Percentiles rank a stretch among this genome's conserved stretches.
These are phyloP conservation scores for Aspergillus brasiliensis DNA, from an alignment of 2,329 filamentous ascomycete species.

Conservation along the genomic window DNA sequence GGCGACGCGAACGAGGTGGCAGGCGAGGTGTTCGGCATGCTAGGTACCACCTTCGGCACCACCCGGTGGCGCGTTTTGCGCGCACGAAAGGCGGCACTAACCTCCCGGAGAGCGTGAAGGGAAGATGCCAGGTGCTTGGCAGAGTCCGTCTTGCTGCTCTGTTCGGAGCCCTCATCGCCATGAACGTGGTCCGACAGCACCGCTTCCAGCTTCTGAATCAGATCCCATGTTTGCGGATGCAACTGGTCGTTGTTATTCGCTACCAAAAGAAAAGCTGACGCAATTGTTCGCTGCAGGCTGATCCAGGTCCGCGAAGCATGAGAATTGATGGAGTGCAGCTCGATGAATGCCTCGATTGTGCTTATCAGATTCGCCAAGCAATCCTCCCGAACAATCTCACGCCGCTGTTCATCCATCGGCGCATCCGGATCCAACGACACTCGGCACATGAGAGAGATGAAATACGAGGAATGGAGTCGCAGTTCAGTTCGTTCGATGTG, in stretches of 20 bases:
- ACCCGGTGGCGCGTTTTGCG: conserved; percentile 15
- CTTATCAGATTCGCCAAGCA: conserved; percentile 56
- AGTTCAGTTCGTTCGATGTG: conserved; percentile 61
- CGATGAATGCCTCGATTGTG: conserved; percentile 60
- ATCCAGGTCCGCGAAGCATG: conserved; percentile 47
- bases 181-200: conserved; percentile 36
- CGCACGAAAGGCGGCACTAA: conserved; percentile 31
- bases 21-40: conserved; percentile 13
- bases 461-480: conserved; percentile 63
- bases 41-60: conserved; percentile 6
- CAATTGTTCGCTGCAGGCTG: conserved; percentile 44
- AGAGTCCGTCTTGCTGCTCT: conserved; percentile 35
- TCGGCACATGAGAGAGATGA: conserved; percentile 60
- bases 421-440: conserved; percentile 52
- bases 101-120: conserved; percentile 35
- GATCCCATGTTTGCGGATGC: conserved; percentile 27
- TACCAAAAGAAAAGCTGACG: conserved; percentile 44
- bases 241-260: conserved; percentile 31
- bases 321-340: conserved; percentile 45
- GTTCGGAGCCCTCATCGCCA: conserved; percentile 25
- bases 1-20: conserved; percentile 14
- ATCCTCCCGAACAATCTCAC: conserved; percentile 47
- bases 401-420: conserved; percentile 42
- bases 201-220: conserved; percentile 33
- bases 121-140: conserved; percentile 37